Conservation (phyloP, 2,329 filamentous ascomycete genomes). For the Monosporascus ibericus region DNA sequence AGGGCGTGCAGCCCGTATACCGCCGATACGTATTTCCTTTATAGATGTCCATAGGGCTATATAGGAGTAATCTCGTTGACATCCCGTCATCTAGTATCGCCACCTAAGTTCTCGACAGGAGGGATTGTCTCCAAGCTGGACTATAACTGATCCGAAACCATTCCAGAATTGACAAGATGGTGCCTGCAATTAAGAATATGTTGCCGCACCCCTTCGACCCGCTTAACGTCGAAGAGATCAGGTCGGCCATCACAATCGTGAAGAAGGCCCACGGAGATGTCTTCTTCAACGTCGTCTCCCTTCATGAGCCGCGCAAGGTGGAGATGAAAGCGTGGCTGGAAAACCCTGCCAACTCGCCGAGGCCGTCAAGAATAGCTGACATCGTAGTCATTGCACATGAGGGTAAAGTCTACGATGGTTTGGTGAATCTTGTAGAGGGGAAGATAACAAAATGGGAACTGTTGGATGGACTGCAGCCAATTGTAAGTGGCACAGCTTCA, state of each 20-base stretch:
- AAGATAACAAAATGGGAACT: constrained; percentile 70
- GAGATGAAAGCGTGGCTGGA: constrained; percentile 77
- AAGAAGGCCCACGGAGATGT: constrained; percentile 64
- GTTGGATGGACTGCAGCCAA: constrained; percentile 71
- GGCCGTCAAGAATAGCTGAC: constrained; percentile 70
- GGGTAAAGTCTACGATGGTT: constrained; percentile 75
- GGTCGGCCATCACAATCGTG: constrained; percentile 61
- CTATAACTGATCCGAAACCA: not conserved
- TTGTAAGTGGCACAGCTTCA: constrained; percentile 43
- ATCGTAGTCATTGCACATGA: constrained; percentile 74
- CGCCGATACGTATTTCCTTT: not conserved
- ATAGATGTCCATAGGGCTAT: not conserved
- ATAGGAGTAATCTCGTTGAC: not conserved
- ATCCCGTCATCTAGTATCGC: not conserved
- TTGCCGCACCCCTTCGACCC: constrained; percentile 70
- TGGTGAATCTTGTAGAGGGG: constrained; percentile 64
- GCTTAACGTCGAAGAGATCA: constrained; percentile 66
- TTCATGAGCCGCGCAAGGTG: constrained; percentile 79
- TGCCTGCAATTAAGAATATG: constrained; percentile 10
- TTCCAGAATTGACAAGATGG: constrained; percentile 11
- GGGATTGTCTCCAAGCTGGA: not conserved
- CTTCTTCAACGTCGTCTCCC: constrained; percentile 79
- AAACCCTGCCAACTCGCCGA: constrained; percentile 51
- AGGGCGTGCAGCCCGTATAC: not conserved
- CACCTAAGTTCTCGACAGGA: not conserved